phyloP scores from a whole-genome alignment of 2,329 filamentous ascomycete genomes.

The Ilyonectria robusta region DNA sequence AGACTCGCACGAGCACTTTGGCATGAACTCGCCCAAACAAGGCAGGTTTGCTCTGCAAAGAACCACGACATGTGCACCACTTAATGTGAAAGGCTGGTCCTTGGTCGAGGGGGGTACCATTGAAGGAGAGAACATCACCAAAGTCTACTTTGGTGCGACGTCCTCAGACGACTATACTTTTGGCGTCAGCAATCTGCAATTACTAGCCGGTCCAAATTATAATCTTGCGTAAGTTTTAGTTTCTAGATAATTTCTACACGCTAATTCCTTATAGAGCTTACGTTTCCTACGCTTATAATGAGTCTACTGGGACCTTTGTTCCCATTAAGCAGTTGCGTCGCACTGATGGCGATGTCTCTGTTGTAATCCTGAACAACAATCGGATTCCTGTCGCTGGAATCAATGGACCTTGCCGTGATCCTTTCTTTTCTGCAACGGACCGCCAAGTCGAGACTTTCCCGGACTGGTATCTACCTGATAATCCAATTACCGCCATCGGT shows the following conservation, averaged over 20 bases:
- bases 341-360: slow-evolving; percentile 6
- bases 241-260: background rate
- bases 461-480: slow-evolving; percentile 9
- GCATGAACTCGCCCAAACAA: slow-evolving; percentile 10
- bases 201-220: background rate
- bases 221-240: slow-evolving; percentile 2
- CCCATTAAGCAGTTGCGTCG: slow-evolving; percentile 7
- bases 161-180: slow-evolving; percentile 7
- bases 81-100: slow-evolving; percentile 9
- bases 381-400: background rate
- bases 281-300: background rate
- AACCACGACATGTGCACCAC: slow-evolving; percentile 8
- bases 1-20: slow-evolving; percentile 11
- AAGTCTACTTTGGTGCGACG: slow-evolving; percentile 12
- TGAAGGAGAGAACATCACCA: slow-evolving; percentile 3
- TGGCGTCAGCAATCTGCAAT: slow-evolving; percentile 11
- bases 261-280: background rate
- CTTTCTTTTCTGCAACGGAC: slow-evolving; percentile 18
- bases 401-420: slow-evolving; percentile 8
- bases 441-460: background rate
- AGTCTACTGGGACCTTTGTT: slow-evolving; percentile 3
- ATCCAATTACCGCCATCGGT: slow-evolving; percentile 12
- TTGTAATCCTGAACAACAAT: slow-evolving; percentile 18
- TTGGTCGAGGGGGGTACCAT: background rate
- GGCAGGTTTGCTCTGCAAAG: background rate